Evolutionary conservation across 2,329 filamentous ascomycete species (phyloP), one percentile per base, ranked within the genome.

Genomic region (Ophiosphaerella korrae): DNA sequence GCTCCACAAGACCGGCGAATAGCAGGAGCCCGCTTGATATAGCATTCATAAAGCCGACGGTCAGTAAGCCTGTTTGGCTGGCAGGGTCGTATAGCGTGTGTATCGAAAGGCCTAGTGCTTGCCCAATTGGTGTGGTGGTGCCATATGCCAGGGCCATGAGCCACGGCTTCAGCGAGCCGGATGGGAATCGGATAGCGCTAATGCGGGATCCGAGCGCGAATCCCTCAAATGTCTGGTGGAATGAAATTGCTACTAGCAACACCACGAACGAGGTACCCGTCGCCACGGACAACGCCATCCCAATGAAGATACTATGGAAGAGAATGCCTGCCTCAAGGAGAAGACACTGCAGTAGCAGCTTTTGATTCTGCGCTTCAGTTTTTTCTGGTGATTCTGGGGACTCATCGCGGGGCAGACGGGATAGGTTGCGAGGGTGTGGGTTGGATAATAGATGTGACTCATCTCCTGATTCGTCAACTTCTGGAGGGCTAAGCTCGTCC

Each of bases 301-400:
- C 87, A 49, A 90, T 87, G 68, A 90, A 90, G 52, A 92, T 82
- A 53, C 85, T 89, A 74, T 92, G 88, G 69, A 92, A 92, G 9
- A 92, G 78, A 57, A 92, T 92, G 53, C 88, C 88, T 49, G 88
- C 86, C 71, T 92, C 88, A 5, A 92, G 81, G 2, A 92, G 80
- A 4, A 88, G 82, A 58, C 89, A 90, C 72, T 92, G 88, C 62
- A 90, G 78, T 2, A 88, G 82, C 70, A 86, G 83, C 62, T 84
- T 88, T 64, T 83, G 82, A 35, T 70, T 71, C 71, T 83, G 79
- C 13, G 74, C 79, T 57, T 78, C 71, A 0, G 67, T 67, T 55
- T 67, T 66, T 37, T 71, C 65, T 5, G 53, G 38, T 8, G 57
- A 54, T 13, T 62, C 56, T 31, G 59, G 55, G 14, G 57, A 51